Base-by-base conservation (phyloP, 768 basidiomycete genomes). In the Auricularia auricula-judae region DNA sequence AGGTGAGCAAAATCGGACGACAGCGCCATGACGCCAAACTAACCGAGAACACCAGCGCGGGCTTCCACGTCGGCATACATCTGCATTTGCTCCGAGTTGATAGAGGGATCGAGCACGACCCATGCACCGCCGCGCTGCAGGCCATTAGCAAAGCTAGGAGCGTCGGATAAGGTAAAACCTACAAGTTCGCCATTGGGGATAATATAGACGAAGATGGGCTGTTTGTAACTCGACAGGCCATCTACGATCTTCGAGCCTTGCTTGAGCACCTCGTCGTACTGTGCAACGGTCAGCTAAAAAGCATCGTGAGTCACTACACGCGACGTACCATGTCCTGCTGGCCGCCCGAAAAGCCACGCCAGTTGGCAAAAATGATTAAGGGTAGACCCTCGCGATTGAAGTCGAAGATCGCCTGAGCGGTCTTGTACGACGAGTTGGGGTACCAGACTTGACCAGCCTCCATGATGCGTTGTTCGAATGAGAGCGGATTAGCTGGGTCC, bases 401-500 rank as follows among this genome's bases (percentile, higher is more conserved):
- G 78, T 99, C 97, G 76, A 94, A 94, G 79, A 98, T 98, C 16
- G 97, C 96, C 72, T 98, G 97, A 7, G 95, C 97, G 7, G 97
- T 99, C 83, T 99, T 99, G 81, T 97, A 95, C 4, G 97, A 95
- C 4, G 93, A 96, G 76, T 99, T 98, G 42, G 97, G 97, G 75
- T 98, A 98, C 97, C 97, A 99, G 33, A 98, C 97, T 76, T 96
- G 93, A 69, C 97, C 97, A n/a, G 97, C 97, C 74, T 98, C 95
- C 88, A 98, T 96, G 75, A 98, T 93, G 69, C 88, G 88, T 72
- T 95, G 95, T 75, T 99, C 97, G 74, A 95, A 92, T 5, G 96
- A 98, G 14, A 89, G 82, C 3, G 96, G 89, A 75, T 98, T 99
- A 63, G 97, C 97, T 12, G 97, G 97, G 70, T 99, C 97, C 53